Evolutionary conservation across 2,329 filamentous ascomycete species (phyloP).

Genomic region (Monilinia polystroma): DNA sequence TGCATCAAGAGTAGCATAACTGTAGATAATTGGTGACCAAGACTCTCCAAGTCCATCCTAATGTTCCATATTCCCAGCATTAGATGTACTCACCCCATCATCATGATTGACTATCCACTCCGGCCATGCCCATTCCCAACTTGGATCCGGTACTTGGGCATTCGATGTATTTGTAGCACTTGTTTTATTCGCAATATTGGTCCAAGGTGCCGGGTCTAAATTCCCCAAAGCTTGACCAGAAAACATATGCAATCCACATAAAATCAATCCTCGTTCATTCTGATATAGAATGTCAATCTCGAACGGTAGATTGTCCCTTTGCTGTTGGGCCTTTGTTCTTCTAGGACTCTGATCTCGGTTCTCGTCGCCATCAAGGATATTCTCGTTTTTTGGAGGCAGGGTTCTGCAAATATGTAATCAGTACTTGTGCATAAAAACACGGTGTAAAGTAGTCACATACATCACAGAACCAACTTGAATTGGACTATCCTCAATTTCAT

Average conservation of each 20-base stretch:
- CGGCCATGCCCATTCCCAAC: conserved; percentile 84
- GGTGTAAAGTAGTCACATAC: conserved; percentile 3
- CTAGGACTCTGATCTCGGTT: conserved; percentile 27
- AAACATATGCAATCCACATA: conserved; percentile 89
- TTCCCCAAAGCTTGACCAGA: conserved; percentile 80
- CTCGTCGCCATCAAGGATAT: conserved; percentile 17
- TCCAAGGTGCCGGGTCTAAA: conserved; percentile 85
- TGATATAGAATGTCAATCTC: conserved; percentile 90
- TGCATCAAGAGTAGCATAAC: not conserved
- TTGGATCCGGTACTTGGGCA: conserved; percentile 89
- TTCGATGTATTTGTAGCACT: conserved; percentile 72
- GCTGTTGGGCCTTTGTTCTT: conserved; percentile 20
- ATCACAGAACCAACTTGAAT: conserved; percentile 8
- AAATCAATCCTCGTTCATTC: conserved; percentile 87
- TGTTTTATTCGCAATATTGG: conserved; percentile 63
- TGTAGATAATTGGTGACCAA: too few relatives aligned
- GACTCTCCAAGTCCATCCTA: not conserved
- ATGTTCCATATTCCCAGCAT: not conserved
- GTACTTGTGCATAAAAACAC: not conserved
- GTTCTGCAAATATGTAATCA: conserved; percentile 8
- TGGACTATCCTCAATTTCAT: conserved; percentile 21
- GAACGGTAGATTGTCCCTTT: conserved; percentile 36
- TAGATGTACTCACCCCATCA: conserved; percentile 55
- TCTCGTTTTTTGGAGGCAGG: conserved; percentile 9
- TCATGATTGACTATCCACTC: conserved; percentile 69